Evolutionary conservation across 768 basidiomycete species (phyloP).

Genomic region (Boletus rubescentipes): DNA sequence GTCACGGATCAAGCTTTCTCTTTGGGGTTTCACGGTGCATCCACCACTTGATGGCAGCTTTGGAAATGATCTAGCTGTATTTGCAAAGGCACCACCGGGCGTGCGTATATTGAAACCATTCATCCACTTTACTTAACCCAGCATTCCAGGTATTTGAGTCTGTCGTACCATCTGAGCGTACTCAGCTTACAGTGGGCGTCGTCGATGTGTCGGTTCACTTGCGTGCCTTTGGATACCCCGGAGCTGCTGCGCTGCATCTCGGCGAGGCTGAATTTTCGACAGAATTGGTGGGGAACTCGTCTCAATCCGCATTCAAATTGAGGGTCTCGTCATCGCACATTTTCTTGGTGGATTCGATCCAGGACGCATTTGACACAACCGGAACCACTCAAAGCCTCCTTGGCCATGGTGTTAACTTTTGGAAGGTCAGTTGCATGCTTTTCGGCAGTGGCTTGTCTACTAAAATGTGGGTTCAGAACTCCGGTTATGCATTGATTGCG

Average conservation of each 20-base stretch:
- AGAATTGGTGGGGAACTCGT: constrained; percentile 66
- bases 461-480: constrained; percentile 36
- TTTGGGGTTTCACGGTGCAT: constrained; percentile 64
- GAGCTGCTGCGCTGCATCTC: constrained; percentile 65
- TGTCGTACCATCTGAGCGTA: constrained; percentile 88
- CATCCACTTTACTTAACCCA: neutral
- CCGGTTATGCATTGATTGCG: constrained; percentile 68
- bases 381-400: constrained; percentile 19
- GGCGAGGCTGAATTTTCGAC: constrained; percentile 70
- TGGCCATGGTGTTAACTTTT: constrained; percentile 45
- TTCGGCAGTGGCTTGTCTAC: neutral
- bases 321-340: constrained; percentile 49
- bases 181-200: constrained; percentile 63
- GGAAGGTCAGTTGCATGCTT: constrained; percentile 58
- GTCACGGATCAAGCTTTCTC: constrained; percentile 62
- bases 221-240: constrained; percentile 55
- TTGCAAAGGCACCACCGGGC: constrained; percentile 83
- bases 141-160: constrained; percentile 77
- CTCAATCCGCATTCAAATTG: constrained; percentile 52
- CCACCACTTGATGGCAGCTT: constrained; percentile 62
- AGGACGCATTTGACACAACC: constrained; percentile 24
- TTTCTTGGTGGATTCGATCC: constrained; percentile 55
- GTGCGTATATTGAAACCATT: constrained; percentile 46
- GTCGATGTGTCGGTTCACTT: constrained; percentile 65
- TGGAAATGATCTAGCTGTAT: constrained; percentile 57